Conservation (phyloP, 2,329 filamentous ascomycete genomes). For the Colletotrichum camelliae region DNA sequence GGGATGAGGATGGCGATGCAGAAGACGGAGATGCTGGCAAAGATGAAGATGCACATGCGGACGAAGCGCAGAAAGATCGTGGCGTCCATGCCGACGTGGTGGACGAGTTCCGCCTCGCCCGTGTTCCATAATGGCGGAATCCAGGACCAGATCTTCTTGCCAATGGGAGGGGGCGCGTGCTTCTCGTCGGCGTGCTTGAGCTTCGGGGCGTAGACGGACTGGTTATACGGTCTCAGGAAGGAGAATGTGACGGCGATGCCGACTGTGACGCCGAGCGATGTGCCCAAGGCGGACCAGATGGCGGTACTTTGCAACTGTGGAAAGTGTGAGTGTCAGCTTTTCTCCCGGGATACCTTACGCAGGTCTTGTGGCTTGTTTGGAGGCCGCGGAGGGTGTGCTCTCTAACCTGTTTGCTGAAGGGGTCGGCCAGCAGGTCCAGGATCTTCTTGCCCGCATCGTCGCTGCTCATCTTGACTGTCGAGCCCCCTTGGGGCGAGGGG, state of each 20-base stretch:
- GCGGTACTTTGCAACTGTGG: conserved; percentile 59
- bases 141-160: conserved; percentile 90
- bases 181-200: conserved; percentile 90
- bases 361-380: background rate
- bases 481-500: conserved; percentile 16
- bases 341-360: background rate
- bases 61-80: conserved; percentile 88
- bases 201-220: conserved; percentile 91
- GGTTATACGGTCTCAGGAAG: conserved; percentile 87
- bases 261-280: conserved; percentile 77
- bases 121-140: conserved; percentile 78
- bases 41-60: conserved; percentile 92
- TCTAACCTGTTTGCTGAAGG: conserved; percentile 53
- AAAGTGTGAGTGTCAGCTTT: background rate
- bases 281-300: conserved; percentile 79
- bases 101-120: conserved; percentile 76
- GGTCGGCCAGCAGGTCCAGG: conserved; percentile 54
- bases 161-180: conserved; percentile 85
- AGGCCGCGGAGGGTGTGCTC: background rate
- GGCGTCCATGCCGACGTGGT: conserved; percentile 90
- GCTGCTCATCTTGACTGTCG: conserved; percentile 9
- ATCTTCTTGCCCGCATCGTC: conserved; percentile 47
- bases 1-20: conserved; percentile 83
- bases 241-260: conserved; percentile 84
- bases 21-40: conserved; percentile 72